phyloP scores from a whole-genome alignment of 495 filamentous ascomycete species.

The Alectoria sarmentosa region DNA sequence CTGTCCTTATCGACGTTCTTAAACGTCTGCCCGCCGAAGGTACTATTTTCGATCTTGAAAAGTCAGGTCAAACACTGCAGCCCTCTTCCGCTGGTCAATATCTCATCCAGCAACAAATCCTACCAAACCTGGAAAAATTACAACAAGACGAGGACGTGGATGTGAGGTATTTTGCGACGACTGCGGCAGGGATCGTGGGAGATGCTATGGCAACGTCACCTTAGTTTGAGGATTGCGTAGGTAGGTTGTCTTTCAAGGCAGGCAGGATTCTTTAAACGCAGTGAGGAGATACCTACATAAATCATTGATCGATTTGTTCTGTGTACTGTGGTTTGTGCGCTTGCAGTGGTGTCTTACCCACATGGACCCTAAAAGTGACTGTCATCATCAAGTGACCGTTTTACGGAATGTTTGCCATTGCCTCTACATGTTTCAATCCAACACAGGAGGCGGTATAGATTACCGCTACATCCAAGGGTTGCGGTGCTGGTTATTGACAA shows the following conservation, averaged over 20 bases:
- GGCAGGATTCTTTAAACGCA: slow-evolving; percentile 17
- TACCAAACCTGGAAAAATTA: slow-evolving; percentile 89
- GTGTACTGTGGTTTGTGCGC: not conserved
- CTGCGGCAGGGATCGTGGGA: slow-evolving; percentile 44
- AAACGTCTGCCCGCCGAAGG: slow-evolving; percentile 82
- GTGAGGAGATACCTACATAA: slow-evolving; percentile 31
- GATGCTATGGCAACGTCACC: slow-evolving; percentile 35
- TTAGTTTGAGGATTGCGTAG: slow-evolving; percentile 6
- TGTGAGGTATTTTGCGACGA: slow-evolving; percentile 89
- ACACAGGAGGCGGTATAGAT: not conserved
- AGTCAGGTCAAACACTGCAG: slow-evolving; percentile 53
- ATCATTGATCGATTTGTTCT: slow-evolving; percentile 18
- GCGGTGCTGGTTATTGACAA: not conserved
- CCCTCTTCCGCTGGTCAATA: slow-evolving; percentile 69
- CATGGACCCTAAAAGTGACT: not conserved
- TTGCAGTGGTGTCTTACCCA: not conserved
- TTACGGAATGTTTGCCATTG: not conserved
- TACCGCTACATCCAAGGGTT: not conserved
- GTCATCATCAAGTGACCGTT: not conserved
- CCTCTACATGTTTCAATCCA: not conserved
- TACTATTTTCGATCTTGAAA: slow-evolving; percentile 77
- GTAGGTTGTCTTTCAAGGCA: not conserved
- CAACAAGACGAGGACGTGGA: slow-evolving; percentile 96
- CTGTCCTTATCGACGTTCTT: slow-evolving; percentile 78
- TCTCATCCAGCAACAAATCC: slow-evolving; percentile 77